These are phyloP conservation scores for Sporobolomyces roseus DNA, from an alignment of 768 basidiomycete genomes.

Conservation along the genomic window DNA sequence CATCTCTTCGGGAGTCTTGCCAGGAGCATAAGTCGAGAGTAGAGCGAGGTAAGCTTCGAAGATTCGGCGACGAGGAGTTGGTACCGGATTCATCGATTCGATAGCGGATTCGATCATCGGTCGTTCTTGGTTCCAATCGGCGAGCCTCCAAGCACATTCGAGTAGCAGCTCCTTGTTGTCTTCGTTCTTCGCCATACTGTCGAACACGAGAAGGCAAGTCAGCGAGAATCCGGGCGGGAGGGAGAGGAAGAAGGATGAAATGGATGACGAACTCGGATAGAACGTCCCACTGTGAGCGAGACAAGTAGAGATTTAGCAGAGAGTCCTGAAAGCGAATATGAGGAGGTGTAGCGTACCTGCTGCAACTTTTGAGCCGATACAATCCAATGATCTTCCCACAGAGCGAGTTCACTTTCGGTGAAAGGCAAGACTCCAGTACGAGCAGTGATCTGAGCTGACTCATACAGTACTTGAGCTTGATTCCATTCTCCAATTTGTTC, in stretches of 20 bases:
- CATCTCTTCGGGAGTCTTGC: conserved; percentile 40
- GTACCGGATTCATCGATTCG: conserved; percentile 70
- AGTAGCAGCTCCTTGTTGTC: conserved; percentile 85
- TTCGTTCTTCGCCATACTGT: conserved; percentile 69
- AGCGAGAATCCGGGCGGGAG: not conserved
- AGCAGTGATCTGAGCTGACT: conserved; percentile 80
- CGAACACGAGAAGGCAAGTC: not conserved
- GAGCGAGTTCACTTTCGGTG: conserved; percentile 87
- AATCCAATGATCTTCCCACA: conserved; percentile 99
- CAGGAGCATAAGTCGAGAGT: conserved; percentile 58
- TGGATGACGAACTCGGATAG: conserved; percentile 61
- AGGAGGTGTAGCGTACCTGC: conserved; percentile 47
- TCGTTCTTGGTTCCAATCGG: conserved; percentile 70
- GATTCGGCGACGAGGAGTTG: conserved; percentile 92
- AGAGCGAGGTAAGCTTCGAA: conserved; percentile 92
- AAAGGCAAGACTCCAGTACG: conserved; percentile 77
- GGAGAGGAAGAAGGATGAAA: not conserved
- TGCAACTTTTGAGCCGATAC: conserved; percentile 90
- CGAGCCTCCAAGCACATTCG: conserved; percentile 90
- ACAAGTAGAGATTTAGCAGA: not conserved
- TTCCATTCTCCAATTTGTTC: conserved; percentile 99
- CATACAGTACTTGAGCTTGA: conserved; percentile 75
- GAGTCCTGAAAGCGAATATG: not conserved
- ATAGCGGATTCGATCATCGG: conserved; percentile 75
- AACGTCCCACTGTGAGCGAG: conserved; percentile 70